These are phyloP conservation scores for Phytophthora tentaculata DNA, from an alignment of 352 stramenopile genomes.

Conservation along the genomic window DNA sequence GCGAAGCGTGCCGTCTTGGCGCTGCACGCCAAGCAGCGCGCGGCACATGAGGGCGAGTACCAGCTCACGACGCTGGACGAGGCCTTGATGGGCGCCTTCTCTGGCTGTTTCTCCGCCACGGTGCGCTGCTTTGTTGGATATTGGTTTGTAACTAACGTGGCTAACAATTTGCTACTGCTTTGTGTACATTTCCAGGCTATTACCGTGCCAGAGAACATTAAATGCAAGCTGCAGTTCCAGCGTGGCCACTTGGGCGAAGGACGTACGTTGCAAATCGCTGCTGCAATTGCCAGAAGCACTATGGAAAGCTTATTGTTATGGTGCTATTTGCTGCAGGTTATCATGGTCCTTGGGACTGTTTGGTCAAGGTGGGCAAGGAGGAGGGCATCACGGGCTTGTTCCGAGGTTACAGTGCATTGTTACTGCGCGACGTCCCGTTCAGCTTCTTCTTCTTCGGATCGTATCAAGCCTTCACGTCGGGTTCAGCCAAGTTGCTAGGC, in stretches of 20 bases:
- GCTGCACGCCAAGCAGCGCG: constrained; percentile 54
- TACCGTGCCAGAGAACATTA: constrained; percentile 87
- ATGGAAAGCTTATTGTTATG: neutral
- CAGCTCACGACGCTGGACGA: constrained; percentile 83
- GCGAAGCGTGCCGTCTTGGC: constrained; percentile 72
- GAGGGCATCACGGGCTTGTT: constrained; percentile 76
- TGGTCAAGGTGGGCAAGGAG: constrained; percentile 65
- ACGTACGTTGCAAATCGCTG: constrained; percentile 37
- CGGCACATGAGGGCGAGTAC: constrained; percentile 54
- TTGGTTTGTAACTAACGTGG: neutral
- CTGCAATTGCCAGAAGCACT: neutral
- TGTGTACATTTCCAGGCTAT: constrained; percentile 58
- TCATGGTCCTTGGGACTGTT: constrained; percentile 68
- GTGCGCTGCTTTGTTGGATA: constrained; percentile 24
- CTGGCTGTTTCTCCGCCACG: constrained; percentile 87
- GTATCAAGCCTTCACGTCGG: constrained; percentile 80
- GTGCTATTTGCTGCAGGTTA: constrained; percentile 45
- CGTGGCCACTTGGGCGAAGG: constrained; percentile 66
- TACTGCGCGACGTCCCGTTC: constrained; percentile 90
- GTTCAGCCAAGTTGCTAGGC: constrained; percentile 47
- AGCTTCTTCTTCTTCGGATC: constrained; percentile 92
- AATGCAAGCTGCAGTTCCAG: constrained; percentile 86
- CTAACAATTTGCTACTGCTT: neutral
- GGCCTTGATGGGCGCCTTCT: constrained; percentile 79
- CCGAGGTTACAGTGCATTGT: constrained; percentile 79